Conservation (phyloP, 768 basidiomycete species). For the Imleria badia region DNA sequence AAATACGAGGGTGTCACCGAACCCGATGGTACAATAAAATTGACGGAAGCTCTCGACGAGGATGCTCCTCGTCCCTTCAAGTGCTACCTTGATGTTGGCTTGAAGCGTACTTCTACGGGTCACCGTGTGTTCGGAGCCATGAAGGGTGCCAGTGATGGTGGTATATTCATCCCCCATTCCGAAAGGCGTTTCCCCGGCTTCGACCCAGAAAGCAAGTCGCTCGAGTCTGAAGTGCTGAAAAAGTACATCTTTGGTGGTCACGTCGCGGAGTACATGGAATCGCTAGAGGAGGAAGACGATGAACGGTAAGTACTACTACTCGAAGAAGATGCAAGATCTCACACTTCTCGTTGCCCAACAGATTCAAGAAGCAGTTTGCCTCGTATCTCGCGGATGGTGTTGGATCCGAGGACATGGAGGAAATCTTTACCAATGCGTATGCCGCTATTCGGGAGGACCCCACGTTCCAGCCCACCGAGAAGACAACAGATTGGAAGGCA, state of each 20-base stretch:
- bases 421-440: constrained; percentile 90
- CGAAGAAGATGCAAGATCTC: background rate
- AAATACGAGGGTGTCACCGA: constrained; percentile 95
- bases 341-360: constrained; percentile 29
- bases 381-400: constrained; percentile 94
- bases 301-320: constrained; percentile 60
- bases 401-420: constrained; percentile 96
- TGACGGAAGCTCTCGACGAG: constrained; percentile 88
- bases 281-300: constrained; percentile 98
- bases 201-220: constrained; percentile 88
- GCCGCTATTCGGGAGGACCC: constrained; percentile 97
- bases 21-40: constrained; percentile 79
- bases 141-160: constrained; percentile 98
- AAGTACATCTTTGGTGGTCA: constrained; percentile 99
- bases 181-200: constrained; percentile 98
- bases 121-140: constrained; percentile 97
- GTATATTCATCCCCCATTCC: constrained; percentile 96
- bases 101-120: constrained; percentile 97
- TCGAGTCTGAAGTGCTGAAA: constrained; percentile 92
- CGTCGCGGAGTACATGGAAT: constrained; percentile 99
- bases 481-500: constrained; percentile 88
- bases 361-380: constrained; percentile 97
- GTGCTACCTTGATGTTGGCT: constrained; percentile 96
- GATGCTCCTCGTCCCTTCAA: constrained; percentile 99
- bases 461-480: constrained; percentile 83